Evolutionary conservation across 202 grass and related monocot genomes (phyloP).

Genomic region (Panicum virgatum): DNA sequence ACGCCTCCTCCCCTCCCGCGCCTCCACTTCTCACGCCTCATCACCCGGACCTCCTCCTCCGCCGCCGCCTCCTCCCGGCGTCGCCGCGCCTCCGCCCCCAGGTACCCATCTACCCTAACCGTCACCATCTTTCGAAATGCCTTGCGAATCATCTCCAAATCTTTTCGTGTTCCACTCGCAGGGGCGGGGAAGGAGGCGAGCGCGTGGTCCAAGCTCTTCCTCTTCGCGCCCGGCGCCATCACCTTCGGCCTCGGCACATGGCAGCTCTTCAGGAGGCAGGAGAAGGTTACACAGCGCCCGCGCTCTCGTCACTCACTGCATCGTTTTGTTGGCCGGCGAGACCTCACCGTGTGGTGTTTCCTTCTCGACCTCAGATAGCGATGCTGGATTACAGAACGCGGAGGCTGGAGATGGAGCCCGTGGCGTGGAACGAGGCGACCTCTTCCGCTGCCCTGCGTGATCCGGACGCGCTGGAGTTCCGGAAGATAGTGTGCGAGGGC

Average conservation of each 20-base stretch:
- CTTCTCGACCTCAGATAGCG: slow-evolving; percentile 59
- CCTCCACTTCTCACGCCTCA: slow-evolving; percentile 35
- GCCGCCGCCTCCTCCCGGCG: background rate
- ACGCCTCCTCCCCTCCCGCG: slow-evolving; percentile 27
- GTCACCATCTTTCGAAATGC: slow-evolving; percentile 33
- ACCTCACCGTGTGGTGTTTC: slow-evolving; percentile 27
- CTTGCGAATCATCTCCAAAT: slow-evolving; percentile 13
- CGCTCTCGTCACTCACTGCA: background rate
- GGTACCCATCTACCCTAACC: slow-evolving; percentile 41
- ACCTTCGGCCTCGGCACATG: slow-evolving; percentile 96
- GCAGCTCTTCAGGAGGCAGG: slow-evolving; percentile 92
- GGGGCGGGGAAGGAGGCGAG: slow-evolving; percentile 64
- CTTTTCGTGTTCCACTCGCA: slow-evolving; percentile 20
- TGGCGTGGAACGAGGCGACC: slow-evolving; percentile 56
- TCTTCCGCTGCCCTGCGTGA: slow-evolving; percentile 37
- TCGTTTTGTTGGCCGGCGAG: background rate
- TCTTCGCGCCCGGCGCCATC: slow-evolving; percentile 91
- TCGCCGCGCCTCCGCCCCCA: slow-evolving; percentile 38
- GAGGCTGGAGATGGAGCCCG: slow-evolving; percentile 83
- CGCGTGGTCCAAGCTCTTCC: slow-evolving; percentile 73
- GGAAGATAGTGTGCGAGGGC: slow-evolving; percentile 75
- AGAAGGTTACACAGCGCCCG: slow-evolving; percentile 56
- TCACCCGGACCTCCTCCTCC: slow-evolving; percentile 30
- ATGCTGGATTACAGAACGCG: slow-evolving; percentile 91
- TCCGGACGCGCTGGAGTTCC: slow-evolving; percentile 59